phyloP scores from a whole-genome alignment of 2,329 filamentous ascomycete genomes.

The Talaromyces sp. region DNA sequence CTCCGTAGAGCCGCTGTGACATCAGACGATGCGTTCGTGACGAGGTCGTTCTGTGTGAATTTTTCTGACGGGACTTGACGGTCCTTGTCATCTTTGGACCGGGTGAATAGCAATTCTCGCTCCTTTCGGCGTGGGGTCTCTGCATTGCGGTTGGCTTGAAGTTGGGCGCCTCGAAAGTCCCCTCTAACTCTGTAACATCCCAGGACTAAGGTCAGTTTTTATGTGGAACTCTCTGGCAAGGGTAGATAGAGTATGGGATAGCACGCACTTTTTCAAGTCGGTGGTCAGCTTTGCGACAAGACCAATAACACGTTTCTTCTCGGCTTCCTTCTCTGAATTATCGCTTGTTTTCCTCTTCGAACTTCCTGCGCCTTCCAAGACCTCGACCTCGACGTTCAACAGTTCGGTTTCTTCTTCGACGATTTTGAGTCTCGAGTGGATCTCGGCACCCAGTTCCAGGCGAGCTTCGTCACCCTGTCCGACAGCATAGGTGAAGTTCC shows the following conservation, averaged over 20 bases:
- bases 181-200: slow-evolving; percentile 47
- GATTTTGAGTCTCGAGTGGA: slow-evolving; percentile 70
- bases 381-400: slow-evolving; percentile 71
- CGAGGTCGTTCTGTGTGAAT: slow-evolving; percentile 66
- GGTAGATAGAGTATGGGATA: neutral
- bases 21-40: slow-evolving; percentile 71
- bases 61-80: slow-evolving; percentile 40
- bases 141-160: slow-evolving; percentile 71
- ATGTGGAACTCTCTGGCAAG: neutral
- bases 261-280: slow-evolving; percentile 66
- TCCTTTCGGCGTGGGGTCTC: slow-evolving; percentile 71
- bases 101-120: slow-evolving; percentile 68
- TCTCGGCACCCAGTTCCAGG: slow-evolving; percentile 73
- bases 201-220: neutral
- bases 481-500: slow-evolving; percentile 58
- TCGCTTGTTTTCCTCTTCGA: slow-evolving; percentile 27
- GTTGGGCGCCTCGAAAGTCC: slow-evolving; percentile 75
- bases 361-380: slow-evolving; percentile 51
- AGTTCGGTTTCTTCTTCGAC: slow-evolving; percentile 81
- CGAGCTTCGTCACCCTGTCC: slow-evolving; percentile 62
- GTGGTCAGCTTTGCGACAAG: slow-evolving; percentile 62
- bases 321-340: slow-evolving; percentile 55
- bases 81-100: slow-evolving; percentile 28
- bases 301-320: slow-evolving; percentile 62
- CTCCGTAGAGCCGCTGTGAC: slow-evolving; percentile 79